These are phyloP conservation scores for Penicillium sclerotiorum DNA, from an alignment of 2,329 filamentous ascomycete genomes.

Conservation along the genomic window DNA sequence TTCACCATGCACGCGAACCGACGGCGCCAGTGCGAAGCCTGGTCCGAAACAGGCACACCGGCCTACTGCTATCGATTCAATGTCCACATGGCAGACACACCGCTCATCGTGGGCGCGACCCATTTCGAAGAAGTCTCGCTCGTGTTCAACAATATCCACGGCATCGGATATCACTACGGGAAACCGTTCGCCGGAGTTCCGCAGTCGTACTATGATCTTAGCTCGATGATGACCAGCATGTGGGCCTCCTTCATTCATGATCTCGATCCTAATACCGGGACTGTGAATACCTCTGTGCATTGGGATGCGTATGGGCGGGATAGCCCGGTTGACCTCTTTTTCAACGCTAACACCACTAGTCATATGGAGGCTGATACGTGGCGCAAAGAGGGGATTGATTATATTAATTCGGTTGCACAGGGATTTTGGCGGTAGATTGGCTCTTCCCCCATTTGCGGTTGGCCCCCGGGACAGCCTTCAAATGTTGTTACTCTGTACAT, in stretches of 20 bases:
- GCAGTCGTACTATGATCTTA: conserved; percentile 46
- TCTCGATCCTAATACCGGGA: conserved; percentile 48
- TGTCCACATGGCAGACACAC: conserved; percentile 49
- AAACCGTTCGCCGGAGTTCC: conserved; percentile 44
- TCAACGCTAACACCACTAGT: conserved; percentile 52
- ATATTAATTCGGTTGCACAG: conserved; percentile 31
- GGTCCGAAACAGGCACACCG: conserved; percentile 51
- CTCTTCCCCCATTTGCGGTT: neutral
- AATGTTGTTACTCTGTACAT: no score
- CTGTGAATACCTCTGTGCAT: conserved; percentile 23
- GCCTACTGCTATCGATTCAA: conserved; percentile 68
- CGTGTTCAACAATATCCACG: conserved; percentile 57
- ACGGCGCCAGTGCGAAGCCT: conserved; percentile 55
- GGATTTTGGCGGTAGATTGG: conserved; percentile 26
- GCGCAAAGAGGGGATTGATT: conserved; percentile 39
- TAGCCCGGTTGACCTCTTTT: conserved; percentile 52
- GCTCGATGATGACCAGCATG: conserved; percentile 53
- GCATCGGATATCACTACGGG: conserved; percentile 48
- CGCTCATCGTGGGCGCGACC: conserved; percentile 48
- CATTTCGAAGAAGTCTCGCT: conserved; percentile 62
- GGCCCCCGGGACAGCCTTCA: no score
- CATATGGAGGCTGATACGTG: conserved; percentile 51
- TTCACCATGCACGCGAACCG: conserved; percentile 58
- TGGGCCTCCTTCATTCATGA: conserved; percentile 56
- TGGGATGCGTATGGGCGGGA: conserved; percentile 52